Percentiles rank a stretch among this genome's conserved stretches.
phyloP scores from a whole-genome alignment of 306 rosid genomes.

The Gynostemma pentaphyllum region DNA sequence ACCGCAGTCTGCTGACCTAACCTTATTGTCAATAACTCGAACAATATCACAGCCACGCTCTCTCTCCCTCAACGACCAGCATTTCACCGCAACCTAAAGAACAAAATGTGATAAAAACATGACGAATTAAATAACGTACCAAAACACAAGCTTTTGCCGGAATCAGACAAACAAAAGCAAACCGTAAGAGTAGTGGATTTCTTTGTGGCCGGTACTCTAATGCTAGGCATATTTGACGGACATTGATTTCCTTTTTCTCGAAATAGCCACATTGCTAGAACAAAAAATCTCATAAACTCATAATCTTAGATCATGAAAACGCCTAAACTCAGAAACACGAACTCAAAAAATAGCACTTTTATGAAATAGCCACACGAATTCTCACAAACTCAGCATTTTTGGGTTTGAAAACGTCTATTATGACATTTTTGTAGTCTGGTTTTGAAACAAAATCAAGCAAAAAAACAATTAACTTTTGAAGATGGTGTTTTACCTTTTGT shows the following conservation, averaged over 20 bases:
- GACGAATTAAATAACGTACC: not conserved
- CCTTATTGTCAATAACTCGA: slow-evolving; percentile 42
- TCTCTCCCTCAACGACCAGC: slow-evolving; percentile 33
- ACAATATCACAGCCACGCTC: slow-evolving; percentile 51
- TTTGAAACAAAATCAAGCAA: too few relatives aligned
- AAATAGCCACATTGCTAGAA: too few relatives aligned
- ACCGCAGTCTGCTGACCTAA: slow-evolving; percentile 2
- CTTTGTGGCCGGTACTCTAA: slow-evolving; percentile 46
- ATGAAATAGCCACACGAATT: too few relatives aligned
- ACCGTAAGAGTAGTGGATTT: slow-evolving; percentile 50
- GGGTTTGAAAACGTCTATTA: too few relatives aligned
- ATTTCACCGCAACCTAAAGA: slow-evolving; percentile 51
- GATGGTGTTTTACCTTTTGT: too few relatives aligned
- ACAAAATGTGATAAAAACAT: slow-evolving; percentile 2
- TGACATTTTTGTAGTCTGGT: too few relatives aligned
- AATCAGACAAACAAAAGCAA: slow-evolving; percentile 11
- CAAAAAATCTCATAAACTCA: too few relatives aligned
- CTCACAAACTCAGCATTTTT: too few relatives aligned
- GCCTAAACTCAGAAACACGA: too few relatives aligned
- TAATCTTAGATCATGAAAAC: too few relatives aligned
- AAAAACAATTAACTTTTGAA: too few relatives aligned
- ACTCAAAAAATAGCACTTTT: too few relatives aligned
- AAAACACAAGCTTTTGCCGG: not conserved
- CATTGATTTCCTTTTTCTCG: slow-evolving; percentile 34
- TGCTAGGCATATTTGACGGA: slow-evolving; percentile 39